Evolutionary conservation across 306 rosid species (phyloP).

Genomic region (Lagenaria siceraria): DNA sequence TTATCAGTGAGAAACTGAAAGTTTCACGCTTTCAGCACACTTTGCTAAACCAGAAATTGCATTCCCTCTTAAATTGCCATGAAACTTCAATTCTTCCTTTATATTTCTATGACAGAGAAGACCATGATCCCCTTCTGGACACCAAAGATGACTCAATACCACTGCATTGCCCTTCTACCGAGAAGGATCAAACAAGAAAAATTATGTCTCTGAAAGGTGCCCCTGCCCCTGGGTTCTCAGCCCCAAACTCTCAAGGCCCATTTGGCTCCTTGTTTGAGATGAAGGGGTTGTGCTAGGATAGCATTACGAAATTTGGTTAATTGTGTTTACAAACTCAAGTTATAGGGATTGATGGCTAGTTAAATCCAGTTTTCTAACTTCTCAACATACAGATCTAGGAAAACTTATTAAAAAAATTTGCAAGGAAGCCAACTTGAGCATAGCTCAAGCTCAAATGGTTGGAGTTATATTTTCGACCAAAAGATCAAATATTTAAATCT

Average conservation of each 20-base stretch:
- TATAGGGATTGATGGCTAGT: neutral
- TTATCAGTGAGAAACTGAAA: neutral
- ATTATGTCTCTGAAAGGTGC: neutral
- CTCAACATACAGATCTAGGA: neutral
- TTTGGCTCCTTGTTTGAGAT: neutral
- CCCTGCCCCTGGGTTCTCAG: neutral
- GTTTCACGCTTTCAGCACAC: neutral
- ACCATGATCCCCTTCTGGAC: neutral
- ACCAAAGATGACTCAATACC: neutral
- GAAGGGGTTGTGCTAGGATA: neutral
- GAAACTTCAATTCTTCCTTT: neutral
- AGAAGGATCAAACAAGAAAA: neutral
- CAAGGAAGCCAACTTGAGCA: neutral
- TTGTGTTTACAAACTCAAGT: neutral
- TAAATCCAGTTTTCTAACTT: neutral
- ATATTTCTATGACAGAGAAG: neutral
- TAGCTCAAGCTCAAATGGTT: neutral
- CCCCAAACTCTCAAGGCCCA: neutral
- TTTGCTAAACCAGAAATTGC: neutral
- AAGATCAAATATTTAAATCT: neutral
- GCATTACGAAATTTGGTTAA: neutral
- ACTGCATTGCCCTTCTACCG: neutral
- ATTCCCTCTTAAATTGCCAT: neutral
- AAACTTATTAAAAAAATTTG: neutral
- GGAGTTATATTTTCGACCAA: neutral